These are phyloP conservation scores for Geranium rotundifolium DNA, from an alignment of 345 rosid genomes.

Conservation along the genomic window DNA sequence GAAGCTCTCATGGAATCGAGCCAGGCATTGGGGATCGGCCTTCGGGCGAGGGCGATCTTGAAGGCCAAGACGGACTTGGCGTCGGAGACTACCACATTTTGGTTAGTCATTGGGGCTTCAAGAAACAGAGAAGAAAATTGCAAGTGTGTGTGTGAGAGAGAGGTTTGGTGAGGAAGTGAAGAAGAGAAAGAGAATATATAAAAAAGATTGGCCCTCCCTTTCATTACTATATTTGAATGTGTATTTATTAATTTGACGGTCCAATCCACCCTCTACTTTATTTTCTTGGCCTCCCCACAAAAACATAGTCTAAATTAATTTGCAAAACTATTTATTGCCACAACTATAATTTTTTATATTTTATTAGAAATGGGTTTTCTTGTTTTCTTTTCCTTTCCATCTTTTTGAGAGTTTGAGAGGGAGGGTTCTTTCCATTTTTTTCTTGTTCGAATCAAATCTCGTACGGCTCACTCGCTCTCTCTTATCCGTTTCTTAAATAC, in stretches of 20 bases:
- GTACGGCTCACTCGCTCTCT: too few relatives aligned
- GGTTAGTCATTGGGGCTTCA: conserved; percentile 43
- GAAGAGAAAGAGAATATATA: conserved; percentile 29
- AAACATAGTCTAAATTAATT: too few relatives aligned
- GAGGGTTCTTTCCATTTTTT: neutral
- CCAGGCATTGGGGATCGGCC: conserved; percentile 28
- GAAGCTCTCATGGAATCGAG: conserved; percentile 83
- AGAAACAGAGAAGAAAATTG: conserved; percentile 6
- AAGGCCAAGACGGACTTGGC: conserved; percentile 27
- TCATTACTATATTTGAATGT: conserved; percentile 6
- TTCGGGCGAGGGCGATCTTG: conserved; percentile 19
- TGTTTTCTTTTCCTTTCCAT: too few relatives aligned
- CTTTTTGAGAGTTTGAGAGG: too few relatives aligned
- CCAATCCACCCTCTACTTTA: neutral
- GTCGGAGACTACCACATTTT: conserved; percentile 54
- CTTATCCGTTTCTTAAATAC: too few relatives aligned
- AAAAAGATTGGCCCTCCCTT: conserved; percentile 11
- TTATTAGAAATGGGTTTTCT: too few relatives aligned
- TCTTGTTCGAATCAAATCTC: too few relatives aligned
- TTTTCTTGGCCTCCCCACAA: too few relatives aligned
- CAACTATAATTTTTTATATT: too few relatives aligned
- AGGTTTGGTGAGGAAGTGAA: conserved; percentile 9
- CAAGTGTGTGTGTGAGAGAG: conserved; percentile 7
- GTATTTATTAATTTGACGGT: neutral
- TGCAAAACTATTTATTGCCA: too few relatives aligned